These are phyloP conservation scores for Chimonanthus praecox DNA, from an alignment of 164 flowering plant species.

Conservation along the genomic window DNA sequence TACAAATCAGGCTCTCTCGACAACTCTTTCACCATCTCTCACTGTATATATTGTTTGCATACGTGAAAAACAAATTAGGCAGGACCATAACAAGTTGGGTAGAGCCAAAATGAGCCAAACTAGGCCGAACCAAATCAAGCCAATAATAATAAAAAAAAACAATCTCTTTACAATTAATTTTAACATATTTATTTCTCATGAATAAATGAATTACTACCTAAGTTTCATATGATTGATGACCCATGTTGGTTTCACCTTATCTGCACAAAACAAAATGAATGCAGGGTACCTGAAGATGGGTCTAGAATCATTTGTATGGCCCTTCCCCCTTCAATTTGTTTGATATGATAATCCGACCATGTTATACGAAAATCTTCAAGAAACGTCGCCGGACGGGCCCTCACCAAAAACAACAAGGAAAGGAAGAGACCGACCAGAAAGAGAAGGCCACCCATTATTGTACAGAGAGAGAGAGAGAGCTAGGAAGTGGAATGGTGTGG, in stretches of 20 bases:
- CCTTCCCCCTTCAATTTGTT: slow-evolving; percentile 57
- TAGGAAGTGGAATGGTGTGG: neutral
- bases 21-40: too few species aligned
- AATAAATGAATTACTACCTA: too few species aligned
- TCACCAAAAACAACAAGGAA: slow-evolving; percentile 16
- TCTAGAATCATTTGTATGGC: slow-evolving; percentile 75
- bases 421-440: slow-evolving; percentile 9
- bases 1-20: too few species aligned
- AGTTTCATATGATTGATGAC: slow-evolving; percentile 46
- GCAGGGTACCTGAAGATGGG: slow-evolving; percentile 64
- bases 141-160: too few species aligned
- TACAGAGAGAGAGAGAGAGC: neutral
- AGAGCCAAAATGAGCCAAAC: neutral
- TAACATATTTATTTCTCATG: too few species aligned
- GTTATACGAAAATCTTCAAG: slow-evolving; percentile 61
- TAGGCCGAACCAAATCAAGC: neutral
- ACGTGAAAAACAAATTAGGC: too few species aligned
- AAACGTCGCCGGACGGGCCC: slow-evolving; percentile 63
- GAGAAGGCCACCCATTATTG: neutral
- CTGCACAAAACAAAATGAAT: neutral
- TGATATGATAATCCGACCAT: slow-evolving; percentile 76
- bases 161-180: too few species aligned
- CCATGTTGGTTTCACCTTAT: slow-evolving; percentile 17
- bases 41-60: too few species aligned
- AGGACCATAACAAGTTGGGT: too few species aligned